Evolutionary conservation across 1,284 basidiomycete genomes (phyloP).

Genomic region (Tilletia walkeri): DNA sequence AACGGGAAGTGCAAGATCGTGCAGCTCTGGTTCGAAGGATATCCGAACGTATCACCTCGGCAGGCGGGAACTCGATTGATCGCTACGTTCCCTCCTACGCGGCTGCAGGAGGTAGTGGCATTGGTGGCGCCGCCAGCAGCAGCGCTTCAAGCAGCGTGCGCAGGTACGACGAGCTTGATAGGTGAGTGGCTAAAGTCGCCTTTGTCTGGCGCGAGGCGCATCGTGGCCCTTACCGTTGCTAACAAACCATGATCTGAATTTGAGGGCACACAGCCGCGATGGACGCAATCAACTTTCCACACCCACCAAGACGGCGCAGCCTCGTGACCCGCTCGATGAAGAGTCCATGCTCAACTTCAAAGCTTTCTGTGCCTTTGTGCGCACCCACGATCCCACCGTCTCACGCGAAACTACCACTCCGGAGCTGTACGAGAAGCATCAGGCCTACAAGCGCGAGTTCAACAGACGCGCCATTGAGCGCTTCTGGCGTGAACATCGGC

Average conservation of each 20-base stretch:
- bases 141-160: not conserved
- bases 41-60: not conserved
- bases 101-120: too few species aligned
- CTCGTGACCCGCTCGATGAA: not conserved
- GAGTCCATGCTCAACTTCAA: constrained; percentile 17
- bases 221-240: too few species aligned
- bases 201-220: too few species aligned
- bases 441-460: constrained; percentile 40
- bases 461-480: constrained; percentile 34
- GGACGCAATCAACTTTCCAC: not conserved
- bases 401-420: constrained; percentile 17
- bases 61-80: not conserved
- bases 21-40: not conserved
- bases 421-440: constrained; percentile 45
- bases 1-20: constrained; percentile 8
- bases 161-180: not conserved
- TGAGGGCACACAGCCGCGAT: not conserved
- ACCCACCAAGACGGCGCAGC: too few species aligned
- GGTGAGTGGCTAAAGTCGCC: not conserved
- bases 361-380: constrained; percentile 14
- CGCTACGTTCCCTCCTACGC: constrained; percentile 5
- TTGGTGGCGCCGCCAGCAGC: not conserved
- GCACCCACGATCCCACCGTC: not conserved
- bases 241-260: too few species aligned
- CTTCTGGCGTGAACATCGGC: constrained; percentile 43